These are phyloP conservation scores for Coemansia sp. DNA, from an alignment of 192 early-diverging fungal genomes.

Conservation along the genomic window DNA sequence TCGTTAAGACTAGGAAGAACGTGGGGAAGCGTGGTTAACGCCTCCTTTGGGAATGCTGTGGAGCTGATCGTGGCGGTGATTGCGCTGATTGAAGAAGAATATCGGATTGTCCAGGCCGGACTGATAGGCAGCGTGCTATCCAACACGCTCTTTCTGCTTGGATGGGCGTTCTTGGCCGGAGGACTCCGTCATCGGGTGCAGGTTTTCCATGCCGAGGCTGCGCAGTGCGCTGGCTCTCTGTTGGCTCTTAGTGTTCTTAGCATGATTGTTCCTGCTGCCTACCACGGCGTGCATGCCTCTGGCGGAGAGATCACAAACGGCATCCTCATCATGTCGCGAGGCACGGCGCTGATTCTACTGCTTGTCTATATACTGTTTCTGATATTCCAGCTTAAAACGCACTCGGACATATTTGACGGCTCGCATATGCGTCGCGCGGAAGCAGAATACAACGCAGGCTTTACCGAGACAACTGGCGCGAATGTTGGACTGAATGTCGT, in stretches of 20 bases:
- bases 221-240: slow-evolving; percentile 69
- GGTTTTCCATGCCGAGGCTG: slow-evolving; percentile 68
- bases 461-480: neutral
- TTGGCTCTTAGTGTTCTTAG: slow-evolving; percentile 65
- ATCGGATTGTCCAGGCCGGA: slow-evolving; percentile 72
- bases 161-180: slow-evolving; percentile 84
- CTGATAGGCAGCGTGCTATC: slow-evolving; percentile 90
- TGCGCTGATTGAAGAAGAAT: slow-evolving; percentile 62
- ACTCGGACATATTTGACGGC: slow-evolving; percentile 59
- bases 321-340: slow-evolving; percentile 64
- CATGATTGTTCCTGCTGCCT: slow-evolving; percentile 73
- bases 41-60: slow-evolving; percentile 73
- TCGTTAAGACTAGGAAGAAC: slow-evolving; percentile 66
- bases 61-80: slow-evolving; percentile 60
- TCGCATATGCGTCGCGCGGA: slow-evolving; percentile 22
- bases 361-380: slow-evolving; percentile 70
- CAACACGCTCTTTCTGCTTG: slow-evolving; percentile 88
- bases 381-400: slow-evolving; percentile 87
- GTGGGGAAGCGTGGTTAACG: slow-evolving; percentile 68
- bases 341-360: slow-evolving; percentile 69
- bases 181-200: slow-evolving; percentile 69
- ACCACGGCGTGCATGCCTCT: slow-evolving; percentile 56
- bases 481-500: slow-evolving; percentile 7
- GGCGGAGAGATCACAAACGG: slow-evolving; percentile 52
- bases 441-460: slow-evolving; percentile 58